These are phyloP conservation scores for Trypanosoma avium DNA, from an alignment of 208 protist genomes.

Conservation along the genomic window DNA sequence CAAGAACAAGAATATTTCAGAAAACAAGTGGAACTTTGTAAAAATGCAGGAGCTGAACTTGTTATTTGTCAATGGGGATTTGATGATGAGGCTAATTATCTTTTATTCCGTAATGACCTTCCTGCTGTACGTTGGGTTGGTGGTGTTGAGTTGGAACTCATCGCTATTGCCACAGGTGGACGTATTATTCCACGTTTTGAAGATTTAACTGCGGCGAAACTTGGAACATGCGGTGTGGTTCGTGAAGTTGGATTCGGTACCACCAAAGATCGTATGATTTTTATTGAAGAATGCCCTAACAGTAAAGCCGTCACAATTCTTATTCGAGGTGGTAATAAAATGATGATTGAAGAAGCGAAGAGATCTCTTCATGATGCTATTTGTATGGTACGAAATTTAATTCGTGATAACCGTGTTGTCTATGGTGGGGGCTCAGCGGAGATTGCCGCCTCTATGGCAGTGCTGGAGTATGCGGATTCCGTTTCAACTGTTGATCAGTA, in stretches of 20 bases:
- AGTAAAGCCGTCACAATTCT: constrained; percentile 99
- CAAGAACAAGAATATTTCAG: constrained; percentile 99
- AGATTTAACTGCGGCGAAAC: constrained; percentile 97
- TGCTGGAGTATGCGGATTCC: constrained; percentile 92
- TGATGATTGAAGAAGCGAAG: constrained; percentile 99
- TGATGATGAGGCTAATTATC: constrained; percentile 99
- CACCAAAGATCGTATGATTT: constrained; percentile 98
- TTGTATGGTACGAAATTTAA: constrained; percentile 99
- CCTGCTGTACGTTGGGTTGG: constrained; percentile 99
- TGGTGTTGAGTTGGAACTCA: constrained; percentile 99
- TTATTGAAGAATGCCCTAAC: constrained; percentile 99
- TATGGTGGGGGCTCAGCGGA: constrained; percentile 99
- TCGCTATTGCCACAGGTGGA: constrained; percentile 99
- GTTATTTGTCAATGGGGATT: constrained; percentile 99
- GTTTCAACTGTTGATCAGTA: constrained; percentile 97
- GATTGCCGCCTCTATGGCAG: constrained; percentile 96
- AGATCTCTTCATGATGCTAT: constrained; percentile 99
- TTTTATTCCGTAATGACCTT: constrained; percentile 99
- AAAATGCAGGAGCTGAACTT: constrained; percentile 97
- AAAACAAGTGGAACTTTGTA: constrained; percentile 91
- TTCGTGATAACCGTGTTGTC: constrained; percentile 99
- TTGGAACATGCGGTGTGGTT: constrained; percentile 93
- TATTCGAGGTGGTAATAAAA: constrained; percentile 99
- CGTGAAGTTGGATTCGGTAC: constrained; percentile 96
- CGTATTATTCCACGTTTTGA: constrained; percentile 99